Conservation (phyloP, 73 alveolate species). For the Tetrahymena malaccensis region DNA sequence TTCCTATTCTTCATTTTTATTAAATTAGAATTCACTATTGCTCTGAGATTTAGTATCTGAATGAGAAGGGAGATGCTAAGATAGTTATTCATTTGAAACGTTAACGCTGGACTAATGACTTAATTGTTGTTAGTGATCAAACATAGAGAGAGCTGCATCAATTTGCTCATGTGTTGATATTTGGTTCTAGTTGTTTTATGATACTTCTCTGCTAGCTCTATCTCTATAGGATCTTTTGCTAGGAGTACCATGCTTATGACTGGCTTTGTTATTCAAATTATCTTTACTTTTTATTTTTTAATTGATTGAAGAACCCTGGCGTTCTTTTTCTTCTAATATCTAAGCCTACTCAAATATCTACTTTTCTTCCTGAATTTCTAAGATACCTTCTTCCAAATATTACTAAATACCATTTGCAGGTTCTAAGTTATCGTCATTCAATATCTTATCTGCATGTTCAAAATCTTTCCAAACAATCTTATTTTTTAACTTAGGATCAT, state of each 20-base stretch:
- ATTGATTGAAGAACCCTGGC: neutral
- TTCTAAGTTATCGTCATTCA: neutral
- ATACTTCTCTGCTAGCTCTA: neutral
- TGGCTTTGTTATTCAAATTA: neutral
- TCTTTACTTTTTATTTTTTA: neutral
- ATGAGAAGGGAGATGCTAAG: neutral
- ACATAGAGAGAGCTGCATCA: neutral
- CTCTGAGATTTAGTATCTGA: neutral
- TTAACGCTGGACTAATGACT: neutral
- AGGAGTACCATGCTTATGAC: neutral
- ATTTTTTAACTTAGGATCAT: slow-evolving; percentile 1
- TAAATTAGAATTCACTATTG: neutral
- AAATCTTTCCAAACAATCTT: slow-evolving; percentile 37
- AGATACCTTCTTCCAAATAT: slow-evolving; percentile 13
- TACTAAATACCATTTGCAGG: neutral
- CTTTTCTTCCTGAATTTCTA: slow-evolving; percentile 11
- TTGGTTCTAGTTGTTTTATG: neutral
- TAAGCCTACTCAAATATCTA: slow-evolving; percentile 17
- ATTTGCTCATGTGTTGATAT: neutral
- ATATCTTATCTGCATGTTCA: slow-evolving; percentile 13
- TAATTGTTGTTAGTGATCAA: neutral
- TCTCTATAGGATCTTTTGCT: neutral
- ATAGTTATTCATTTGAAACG: neutral
- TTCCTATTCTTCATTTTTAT: neutral
- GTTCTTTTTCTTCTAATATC: slow-evolving; percentile 18